These are phyloP conservation scores for Pichia norvegensis DNA, from an alignment of 1,139 yeast species.

Conservation along the genomic window DNA sequence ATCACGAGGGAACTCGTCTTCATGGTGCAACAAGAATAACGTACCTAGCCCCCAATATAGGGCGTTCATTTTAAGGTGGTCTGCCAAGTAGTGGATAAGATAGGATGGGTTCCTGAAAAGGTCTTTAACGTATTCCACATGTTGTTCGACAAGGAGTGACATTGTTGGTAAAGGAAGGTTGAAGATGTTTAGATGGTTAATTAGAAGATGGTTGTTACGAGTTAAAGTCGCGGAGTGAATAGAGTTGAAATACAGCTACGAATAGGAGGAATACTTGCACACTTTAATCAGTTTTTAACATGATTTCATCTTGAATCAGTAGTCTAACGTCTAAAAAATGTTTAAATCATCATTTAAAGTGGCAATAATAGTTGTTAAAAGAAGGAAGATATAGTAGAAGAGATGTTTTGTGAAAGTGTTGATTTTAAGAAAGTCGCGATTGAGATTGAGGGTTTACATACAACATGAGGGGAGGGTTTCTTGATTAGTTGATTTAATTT, in stretches of 20 bases:
- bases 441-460: neutral
- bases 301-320: neutral
- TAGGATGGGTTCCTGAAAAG: conserved; percentile 45
- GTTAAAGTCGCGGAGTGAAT: neutral
- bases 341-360: neutral
- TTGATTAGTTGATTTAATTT: neutral
- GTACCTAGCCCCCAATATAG: conserved; percentile 94
- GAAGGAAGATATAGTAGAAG: too few species aligned
- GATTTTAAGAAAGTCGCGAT: neutral
- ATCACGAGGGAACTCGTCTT: conserved; percentile 47
- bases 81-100: conserved; percentile 82
- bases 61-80: conserved; percentile 85
- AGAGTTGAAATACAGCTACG: too few species aligned
- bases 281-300: neutral
- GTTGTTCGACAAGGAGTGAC: conserved; percentile 32
- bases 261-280: too few species aligned
- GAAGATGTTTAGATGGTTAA: too few species aligned
- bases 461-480: too few species aligned
- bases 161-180: neutral
- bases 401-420: neutral
- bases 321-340: conserved; percentile 2
- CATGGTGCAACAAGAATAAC: conserved; percentile 49
- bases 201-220: too few species aligned
- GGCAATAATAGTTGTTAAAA: neutral
- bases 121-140: conserved; percentile 43